A percentile compares a stretch with the other conserved stretches of the same genome.
phyloP scores from a whole-genome alignment of 2,329 filamentous ascomycete species.

The Balansia obtecta region DNA sequence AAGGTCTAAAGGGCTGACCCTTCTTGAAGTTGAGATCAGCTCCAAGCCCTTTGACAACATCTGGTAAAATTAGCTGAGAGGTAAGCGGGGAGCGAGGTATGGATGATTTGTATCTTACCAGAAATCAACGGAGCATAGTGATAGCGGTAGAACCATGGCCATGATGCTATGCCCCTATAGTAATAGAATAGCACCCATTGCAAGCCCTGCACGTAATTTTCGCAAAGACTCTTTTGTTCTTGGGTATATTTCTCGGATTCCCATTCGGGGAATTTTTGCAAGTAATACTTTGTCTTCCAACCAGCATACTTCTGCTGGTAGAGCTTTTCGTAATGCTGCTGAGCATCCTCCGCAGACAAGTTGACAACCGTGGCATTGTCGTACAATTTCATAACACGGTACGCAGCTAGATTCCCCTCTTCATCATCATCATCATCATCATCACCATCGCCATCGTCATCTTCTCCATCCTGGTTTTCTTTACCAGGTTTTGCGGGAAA shows the following conservation, averaged over 20 bases:
- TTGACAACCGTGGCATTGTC: conserved; percentile 83
- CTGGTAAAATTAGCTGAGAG: conserved; percentile 29
- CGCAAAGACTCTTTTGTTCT: conserved; percentile 69
- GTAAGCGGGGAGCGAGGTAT: neutral
- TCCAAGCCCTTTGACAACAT: conserved; percentile 76
- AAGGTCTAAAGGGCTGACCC: conserved; percentile 89
- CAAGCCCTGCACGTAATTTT: conserved; percentile 94
- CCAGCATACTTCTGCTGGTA: conserved; percentile 82
- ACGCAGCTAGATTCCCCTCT: conserved; percentile 74
- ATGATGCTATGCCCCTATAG: conserved; percentile 91
- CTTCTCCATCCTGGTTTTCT: conserved; percentile 35
- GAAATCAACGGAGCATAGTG: conserved; percentile 98
- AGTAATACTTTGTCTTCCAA: conserved; percentile 95
- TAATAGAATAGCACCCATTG: conserved; percentile 99
- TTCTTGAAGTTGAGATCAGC: conserved; percentile 87
- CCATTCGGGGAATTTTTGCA: conserved; percentile 80
- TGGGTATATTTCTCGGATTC: conserved; percentile 60
- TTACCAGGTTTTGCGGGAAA: conserved; percentile 39
- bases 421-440: conserved; percentile 36
- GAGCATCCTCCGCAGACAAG: conserved; percentile 63
- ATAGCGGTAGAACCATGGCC: conserved; percentile 96
- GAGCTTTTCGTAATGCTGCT: conserved; percentile 65
- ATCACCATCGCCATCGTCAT: conserved; percentile 23
- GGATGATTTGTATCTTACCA: conserved; percentile 30
- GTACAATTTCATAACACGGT: conserved; percentile 78